Evolutionary conservation across 2,329 filamentous ascomycete species (phyloP).

Genomic region (Pseudodiploospora longispora): DNA sequence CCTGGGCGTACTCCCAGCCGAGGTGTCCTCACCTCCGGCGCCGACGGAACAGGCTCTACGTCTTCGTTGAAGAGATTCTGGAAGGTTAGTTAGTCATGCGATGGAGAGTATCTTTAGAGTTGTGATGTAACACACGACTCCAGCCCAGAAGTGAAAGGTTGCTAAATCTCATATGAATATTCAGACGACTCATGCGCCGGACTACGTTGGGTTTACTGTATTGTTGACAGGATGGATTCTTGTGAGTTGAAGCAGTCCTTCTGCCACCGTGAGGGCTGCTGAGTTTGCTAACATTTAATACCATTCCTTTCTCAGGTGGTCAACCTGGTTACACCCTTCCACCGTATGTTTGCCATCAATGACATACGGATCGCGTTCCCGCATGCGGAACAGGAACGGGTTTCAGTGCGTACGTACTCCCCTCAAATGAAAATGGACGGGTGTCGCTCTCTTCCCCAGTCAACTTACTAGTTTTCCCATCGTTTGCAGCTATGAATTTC

Average conservation of each 20-base stretch:
- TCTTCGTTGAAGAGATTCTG: conserved; percentile 35
- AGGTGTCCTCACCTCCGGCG: conserved; percentile 2
- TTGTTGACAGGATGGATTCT: conserved; percentile 61
- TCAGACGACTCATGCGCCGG: conserved; percentile 75
- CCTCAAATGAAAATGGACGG: too few species aligned
- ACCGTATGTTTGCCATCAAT: conserved; percentile 87
- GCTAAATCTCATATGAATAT: neutral
- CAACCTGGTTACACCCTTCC: conserved; percentile 65
- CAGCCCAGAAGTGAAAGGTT: neutral
- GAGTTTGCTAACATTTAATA: conserved; percentile 14
- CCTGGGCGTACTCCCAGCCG: conserved; percentile 11
- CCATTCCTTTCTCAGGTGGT: conserved; percentile 15
- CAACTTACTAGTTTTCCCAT: too few species aligned
- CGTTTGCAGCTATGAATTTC: conserved; percentile 56
- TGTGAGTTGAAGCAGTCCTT: conserved; percentile 28
- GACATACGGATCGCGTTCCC: conserved; percentile 81
- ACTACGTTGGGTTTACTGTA: conserved; percentile 72
- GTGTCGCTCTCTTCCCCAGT: neutral
- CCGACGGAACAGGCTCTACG: conserved; percentile 12
- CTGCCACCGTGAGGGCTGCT: neutral
- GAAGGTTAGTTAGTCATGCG: conserved; percentile 28
- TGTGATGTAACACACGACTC: neutral
- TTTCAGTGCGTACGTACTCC: conserved; percentile 58
- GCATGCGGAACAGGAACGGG: conserved; percentile 74
- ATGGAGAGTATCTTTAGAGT: too few species aligned